Conservation (phyloP, 2,329 filamentous ascomycete genomes). For the Sclerotinia trifoliorum region DNA sequence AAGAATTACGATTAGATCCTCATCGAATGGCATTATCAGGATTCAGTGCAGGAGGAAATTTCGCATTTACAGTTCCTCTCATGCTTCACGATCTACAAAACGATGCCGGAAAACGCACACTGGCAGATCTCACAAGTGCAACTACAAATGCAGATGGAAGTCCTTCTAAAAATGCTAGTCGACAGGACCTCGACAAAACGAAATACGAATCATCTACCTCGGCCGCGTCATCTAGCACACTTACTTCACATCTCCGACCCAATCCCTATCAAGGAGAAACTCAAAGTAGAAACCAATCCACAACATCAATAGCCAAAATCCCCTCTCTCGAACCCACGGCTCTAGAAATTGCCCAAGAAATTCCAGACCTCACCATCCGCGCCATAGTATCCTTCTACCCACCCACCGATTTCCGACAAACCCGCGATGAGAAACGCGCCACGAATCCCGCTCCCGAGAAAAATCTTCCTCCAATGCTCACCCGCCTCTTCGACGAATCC, state of each 20-base stretch:
- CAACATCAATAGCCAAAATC: conserved; percentile 34
- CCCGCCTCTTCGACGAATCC: conserved; percentile 61
- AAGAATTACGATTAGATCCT: conserved; percentile 57
- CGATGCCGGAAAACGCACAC: conserved; percentile 42
- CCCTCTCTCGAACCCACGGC: conserved; percentile 37
- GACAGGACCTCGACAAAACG: neutral
- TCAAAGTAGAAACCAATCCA: conserved; percentile 20
- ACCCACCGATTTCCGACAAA: conserved; percentile 58
- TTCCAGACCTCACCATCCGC: conserved; percentile 48
- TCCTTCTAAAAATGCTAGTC: neutral
- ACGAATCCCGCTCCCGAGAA: conserved; percentile 55
- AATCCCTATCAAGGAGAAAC: neutral
- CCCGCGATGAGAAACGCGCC: conserved; percentile 55
- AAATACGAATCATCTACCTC: neutral
- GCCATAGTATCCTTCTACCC: conserved; percentile 62
- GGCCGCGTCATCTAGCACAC: neutral
- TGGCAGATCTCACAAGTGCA: conserved; percentile 26
- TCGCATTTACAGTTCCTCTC: conserved; percentile 43
- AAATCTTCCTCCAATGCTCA: conserved; percentile 56
- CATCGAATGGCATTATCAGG: conserved; percentile 58
- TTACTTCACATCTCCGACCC: conserved; percentile 6
- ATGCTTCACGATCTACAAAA: conserved; percentile 47
- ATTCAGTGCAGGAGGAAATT: conserved; percentile 53
- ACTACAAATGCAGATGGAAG: conserved; percentile 1
- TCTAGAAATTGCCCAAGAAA: conserved; percentile 36